A percentile compares a stretch with the other conserved stretches of the same genome.
phyloP scores from a whole-genome alignment of 164 flowering plant species.

The Vitis rotundifolia region DNA sequence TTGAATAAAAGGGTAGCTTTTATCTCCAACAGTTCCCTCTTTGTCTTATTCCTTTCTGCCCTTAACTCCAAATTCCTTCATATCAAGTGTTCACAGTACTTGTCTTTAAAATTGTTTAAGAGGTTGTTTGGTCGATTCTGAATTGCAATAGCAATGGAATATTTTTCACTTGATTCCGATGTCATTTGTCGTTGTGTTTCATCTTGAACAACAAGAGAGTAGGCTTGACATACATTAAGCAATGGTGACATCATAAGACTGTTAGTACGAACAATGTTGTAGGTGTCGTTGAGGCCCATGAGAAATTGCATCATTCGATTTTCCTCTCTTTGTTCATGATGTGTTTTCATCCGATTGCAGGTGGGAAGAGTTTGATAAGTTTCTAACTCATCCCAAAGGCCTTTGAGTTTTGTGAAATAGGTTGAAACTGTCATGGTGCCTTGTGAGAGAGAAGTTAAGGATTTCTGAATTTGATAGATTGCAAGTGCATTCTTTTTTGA shows the following conservation, averaged over 20 bases:
- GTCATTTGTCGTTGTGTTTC: background rate
- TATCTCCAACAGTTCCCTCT: too few relatives aligned
- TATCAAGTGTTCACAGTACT: constrained; percentile 7
- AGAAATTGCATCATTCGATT: background rate
- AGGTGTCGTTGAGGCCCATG: background rate
- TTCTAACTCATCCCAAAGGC: background rate
- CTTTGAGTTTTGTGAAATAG: background rate
- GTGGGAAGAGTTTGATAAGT: background rate
- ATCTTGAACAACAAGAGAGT: background rate
- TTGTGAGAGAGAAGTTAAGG: background rate
- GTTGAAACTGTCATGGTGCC: background rate
- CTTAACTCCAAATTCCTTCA: too few relatives aligned
- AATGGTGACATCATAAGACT: constrained; percentile 8
- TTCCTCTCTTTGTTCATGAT: background rate
- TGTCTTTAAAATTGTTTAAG: background rate
- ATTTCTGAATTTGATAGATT: constrained; percentile 2
- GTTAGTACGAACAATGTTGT: background rate
- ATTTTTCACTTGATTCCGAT: background rate
- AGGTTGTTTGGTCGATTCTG: background rate
- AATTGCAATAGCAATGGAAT: background rate
- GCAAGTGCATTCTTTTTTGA: background rate
- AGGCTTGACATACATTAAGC: constrained; percentile 3
- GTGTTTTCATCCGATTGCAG: background rate
- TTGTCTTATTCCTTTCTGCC: too few relatives aligned
- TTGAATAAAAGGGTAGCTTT: too few relatives aligned